These are phyloP conservation scores for Pseudogymnoascus verrucosus DNA, from an alignment of 2,329 filamentous ascomycete genomes.

Conservation along the genomic window DNA sequence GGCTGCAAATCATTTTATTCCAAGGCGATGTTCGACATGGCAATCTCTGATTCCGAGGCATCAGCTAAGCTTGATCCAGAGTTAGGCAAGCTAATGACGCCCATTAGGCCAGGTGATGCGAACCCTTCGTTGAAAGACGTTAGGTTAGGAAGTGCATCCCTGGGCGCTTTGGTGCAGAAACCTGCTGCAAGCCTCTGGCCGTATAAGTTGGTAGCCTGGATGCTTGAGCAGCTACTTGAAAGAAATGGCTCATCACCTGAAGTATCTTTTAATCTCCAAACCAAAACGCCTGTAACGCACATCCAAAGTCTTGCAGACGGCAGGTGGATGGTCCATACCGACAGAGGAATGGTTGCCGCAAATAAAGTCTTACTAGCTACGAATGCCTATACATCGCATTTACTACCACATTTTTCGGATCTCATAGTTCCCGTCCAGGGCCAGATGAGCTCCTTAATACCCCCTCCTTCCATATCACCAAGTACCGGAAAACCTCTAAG, in stretches of 20 bases:
- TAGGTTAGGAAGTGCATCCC: conserved; percentile 32
- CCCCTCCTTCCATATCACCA: conserved; percentile 36
- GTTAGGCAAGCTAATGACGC: conserved; percentile 38
- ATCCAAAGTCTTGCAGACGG: conserved; percentile 32
- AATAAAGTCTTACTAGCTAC: conserved; percentile 66
- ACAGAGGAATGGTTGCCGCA: conserved; percentile 57
- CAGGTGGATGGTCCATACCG: conserved; percentile 57
- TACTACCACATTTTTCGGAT: conserved; percentile 60
- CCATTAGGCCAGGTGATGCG: conserved; percentile 24
- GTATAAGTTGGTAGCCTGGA: conserved; percentile 71
- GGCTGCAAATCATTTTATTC: conserved; percentile 59
- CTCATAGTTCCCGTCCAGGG: conserved; percentile 72
- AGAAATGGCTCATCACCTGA: not conserved
- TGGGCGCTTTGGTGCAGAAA: conserved; percentile 56
- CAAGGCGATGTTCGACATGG: conserved; percentile 44
- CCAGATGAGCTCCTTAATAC: conserved; percentile 59
- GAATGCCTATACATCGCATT: conserved; percentile 73
- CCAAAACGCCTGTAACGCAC: conserved; percentile 55
- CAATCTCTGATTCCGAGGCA: conserved; percentile 40
- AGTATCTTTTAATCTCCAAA: conserved; percentile 60
- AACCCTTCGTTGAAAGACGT: conserved; percentile 39
- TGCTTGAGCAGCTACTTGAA: conserved; percentile 44
- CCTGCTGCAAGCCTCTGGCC: conserved; percentile 68
- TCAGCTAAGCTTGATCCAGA: conserved; percentile 47
- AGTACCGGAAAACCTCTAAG: conserved; percentile 18